Conservation (phyloP, 2,329 filamentous ascomycete genomes). For the Boeremia exigua region DNA sequence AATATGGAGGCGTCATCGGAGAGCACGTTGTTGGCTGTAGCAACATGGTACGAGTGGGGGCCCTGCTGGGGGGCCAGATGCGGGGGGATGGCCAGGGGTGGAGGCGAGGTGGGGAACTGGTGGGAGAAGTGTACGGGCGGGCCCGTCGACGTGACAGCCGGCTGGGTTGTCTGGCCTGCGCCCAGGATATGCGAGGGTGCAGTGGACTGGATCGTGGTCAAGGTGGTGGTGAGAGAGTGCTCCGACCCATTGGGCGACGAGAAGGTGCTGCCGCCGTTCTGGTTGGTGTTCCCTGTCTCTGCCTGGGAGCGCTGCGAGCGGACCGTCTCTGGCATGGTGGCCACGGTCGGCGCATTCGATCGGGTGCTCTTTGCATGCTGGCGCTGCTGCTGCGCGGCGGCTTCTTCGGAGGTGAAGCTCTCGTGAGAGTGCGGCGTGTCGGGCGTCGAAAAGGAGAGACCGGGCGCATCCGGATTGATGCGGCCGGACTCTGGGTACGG, state of each 20-base stretch:
- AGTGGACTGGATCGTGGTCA: slow-evolving; percentile 84
- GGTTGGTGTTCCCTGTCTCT: slow-evolving; percentile 72
- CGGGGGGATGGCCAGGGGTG: slow-evolving; percentile 73
- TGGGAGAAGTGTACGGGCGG: slow-evolving; percentile 62
- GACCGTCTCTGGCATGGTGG: slow-evolving; percentile 80
- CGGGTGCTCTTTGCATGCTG: slow-evolving; percentile 69
- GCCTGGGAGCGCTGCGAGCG: slow-evolving; percentile 81
- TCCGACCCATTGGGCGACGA: slow-evolving; percentile 83
- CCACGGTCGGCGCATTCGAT: slow-evolving; percentile 78
- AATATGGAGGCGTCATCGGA: slow-evolving; percentile 87
- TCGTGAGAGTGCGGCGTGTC: slow-evolving; percentile 43
- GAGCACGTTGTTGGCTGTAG: slow-evolving; percentile 80
- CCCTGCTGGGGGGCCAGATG: slow-evolving; percentile 67
- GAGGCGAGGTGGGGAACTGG: slow-evolving; percentile 60
- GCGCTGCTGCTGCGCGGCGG: slow-evolving; percentile 52
- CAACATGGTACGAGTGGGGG: slow-evolving; percentile 76
- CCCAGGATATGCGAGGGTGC: slow-evolving; percentile 54
- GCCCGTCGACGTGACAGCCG: slow-evolving; percentile 41
- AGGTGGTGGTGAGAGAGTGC: slow-evolving; percentile 79
- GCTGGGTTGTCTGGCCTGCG: slow-evolving; percentile 50
- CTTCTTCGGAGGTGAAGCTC: slow-evolving; percentile 68
- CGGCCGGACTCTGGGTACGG: slow-evolving; percentile 87
- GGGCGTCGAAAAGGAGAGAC: slow-evolving; percentile 59
- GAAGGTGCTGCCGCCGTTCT: slow-evolving; percentile 74
- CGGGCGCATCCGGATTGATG: slow-evolving; percentile 52